phyloP scores from a whole-genome alignment of 2,329 filamentous ascomycete genomes.

The Talaromyces atroroseus region DNA sequence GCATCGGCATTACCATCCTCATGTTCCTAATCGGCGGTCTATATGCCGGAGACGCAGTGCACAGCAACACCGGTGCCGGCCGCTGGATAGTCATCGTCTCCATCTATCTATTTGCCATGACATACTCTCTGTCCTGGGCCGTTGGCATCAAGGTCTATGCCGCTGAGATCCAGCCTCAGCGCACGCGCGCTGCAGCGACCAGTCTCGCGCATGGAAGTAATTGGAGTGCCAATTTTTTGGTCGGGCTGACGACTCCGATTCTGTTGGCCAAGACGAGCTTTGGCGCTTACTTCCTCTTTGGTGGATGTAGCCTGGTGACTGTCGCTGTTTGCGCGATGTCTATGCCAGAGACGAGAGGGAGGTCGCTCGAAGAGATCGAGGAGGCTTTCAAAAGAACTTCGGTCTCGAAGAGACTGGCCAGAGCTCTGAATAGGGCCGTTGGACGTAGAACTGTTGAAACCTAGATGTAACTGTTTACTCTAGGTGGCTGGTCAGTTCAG shows the following conservation, averaged over 20 bases:
- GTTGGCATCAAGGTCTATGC: constrained; percentile 54
- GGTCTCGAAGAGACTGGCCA: constrained; percentile 8
- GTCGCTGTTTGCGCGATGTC: constrained; percentile 35
- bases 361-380: constrained; percentile 47
- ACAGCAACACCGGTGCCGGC: constrained; percentile 22
- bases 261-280: constrained; percentile 39
- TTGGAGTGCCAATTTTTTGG: constrained; percentile 44
- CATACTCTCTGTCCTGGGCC: constrained; percentile 44
- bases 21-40: constrained; percentile 32
- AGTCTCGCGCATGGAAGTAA: constrained; percentile 50
- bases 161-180: constrained; percentile 53
- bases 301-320: constrained; percentile 35
- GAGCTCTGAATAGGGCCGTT: not conserved
- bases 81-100: constrained; percentile 28
- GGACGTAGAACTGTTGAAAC: not conserved
- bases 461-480: not conserved
- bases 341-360: constrained; percentile 50
- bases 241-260: constrained; percentile 42
- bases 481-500: not conserved
- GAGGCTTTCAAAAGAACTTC: constrained; percentile 35
- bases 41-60: constrained; percentile 28
- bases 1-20: constrained; percentile 42
- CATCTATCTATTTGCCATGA: constrained; percentile 25
- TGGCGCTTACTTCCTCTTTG: constrained; percentile 46
- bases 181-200: constrained; percentile 51